Evolutionary conservation across 371 early-diverging fungal species (phyloP), one percentile per base, ranked within the genome.

Genomic region (Haplosporangium sp.): DNA sequence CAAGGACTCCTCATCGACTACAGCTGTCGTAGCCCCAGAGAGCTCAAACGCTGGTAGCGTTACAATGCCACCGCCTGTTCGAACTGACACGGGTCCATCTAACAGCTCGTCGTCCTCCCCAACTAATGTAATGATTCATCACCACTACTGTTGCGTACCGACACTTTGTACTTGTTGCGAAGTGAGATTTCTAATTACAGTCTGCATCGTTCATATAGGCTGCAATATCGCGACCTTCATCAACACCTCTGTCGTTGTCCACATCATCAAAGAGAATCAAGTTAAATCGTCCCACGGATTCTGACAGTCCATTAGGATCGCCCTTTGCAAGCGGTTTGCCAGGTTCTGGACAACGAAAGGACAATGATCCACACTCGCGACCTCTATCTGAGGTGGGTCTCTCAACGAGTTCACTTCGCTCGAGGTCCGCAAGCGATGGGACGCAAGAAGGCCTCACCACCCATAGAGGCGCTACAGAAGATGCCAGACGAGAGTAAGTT

Each of bases 221-320:
- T 13, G 12, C 69, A 2, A 45, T 20, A 20, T 12, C 69, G 20
- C 43, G n/a, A 20, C 14, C 56, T 2, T 40, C 53, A 5, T n/a
- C 42, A 13, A 7, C 46, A 5, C 20, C 54, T 11, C 45, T 59
- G 2, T 29, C 58, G 10, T 14, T n/a, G 7, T 5, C 58, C 20
- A 61, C 57, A 0, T 23, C 68, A 40, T 64, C 74, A 8, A 74
- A 74, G 57, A 36, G 69, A 4, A 74, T 74, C 61, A 74, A 74
- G 57, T 20, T 74, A 57, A 74, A 74, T 52, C 68, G 74, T 29
- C 69, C 69, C 12, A 53, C 67, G 2, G 72, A 71, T 20, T 40
- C 43, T 23, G 71, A 60, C 21, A 64, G 65, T 38, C 72, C 65
- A 5, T 50, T 60, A 10, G 42, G 36, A 12, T 60, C 57, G 16